Percentiles rank a stretch among this genome's conserved stretches.
Conservation (phyloP, 2,329 filamentous ascomycete species). For the Fonsecaea multimorphosa region DNA sequence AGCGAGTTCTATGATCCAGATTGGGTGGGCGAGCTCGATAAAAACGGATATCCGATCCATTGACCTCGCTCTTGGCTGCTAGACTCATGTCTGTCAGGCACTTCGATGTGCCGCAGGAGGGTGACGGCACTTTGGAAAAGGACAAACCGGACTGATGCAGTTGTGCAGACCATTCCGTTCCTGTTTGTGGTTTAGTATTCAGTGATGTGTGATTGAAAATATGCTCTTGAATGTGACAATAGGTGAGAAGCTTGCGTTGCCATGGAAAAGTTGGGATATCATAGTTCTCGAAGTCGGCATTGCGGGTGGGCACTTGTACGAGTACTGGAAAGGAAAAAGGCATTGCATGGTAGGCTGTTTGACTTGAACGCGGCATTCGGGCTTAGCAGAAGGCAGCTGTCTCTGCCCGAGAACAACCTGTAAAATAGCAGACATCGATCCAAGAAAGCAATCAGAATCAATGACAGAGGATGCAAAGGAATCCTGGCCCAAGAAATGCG, state of each 20-base stretch:
- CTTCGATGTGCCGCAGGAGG: neutral
- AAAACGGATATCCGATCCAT: slow-evolving; percentile 50
- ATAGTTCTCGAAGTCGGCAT: neutral
- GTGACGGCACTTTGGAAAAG: neutral
- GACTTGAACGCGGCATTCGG: neutral
- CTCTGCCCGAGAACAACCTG: neutral
- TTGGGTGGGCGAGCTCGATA: slow-evolving; percentile 51
- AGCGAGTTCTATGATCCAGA: slow-evolving; percentile 53
- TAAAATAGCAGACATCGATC: slow-evolving; percentile 1
- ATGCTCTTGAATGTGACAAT: slow-evolving; percentile 9
- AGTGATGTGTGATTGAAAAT: slow-evolving; percentile 21
- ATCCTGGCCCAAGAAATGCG: neutral
- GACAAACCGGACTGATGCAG: neutral
- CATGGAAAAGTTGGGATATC: neutral
- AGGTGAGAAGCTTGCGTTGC: neutral
- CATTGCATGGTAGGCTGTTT: neutral
- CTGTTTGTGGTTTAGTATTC: slow-evolving; percentile 6
- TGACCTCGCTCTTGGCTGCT: neutral
- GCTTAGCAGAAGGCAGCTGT: neutral
- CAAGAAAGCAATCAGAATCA: neutral
- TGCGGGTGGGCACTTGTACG: slow-evolving; percentile 1
- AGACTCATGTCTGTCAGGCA: neutral
- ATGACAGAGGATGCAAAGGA: neutral
- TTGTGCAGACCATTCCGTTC: neutral
- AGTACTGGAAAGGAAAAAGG: neutral